These are phyloP conservation scores for Claviceps monticola DNA, from an alignment of 2,329 filamentous ascomycete genomes.

Conservation along the genomic window DNA sequence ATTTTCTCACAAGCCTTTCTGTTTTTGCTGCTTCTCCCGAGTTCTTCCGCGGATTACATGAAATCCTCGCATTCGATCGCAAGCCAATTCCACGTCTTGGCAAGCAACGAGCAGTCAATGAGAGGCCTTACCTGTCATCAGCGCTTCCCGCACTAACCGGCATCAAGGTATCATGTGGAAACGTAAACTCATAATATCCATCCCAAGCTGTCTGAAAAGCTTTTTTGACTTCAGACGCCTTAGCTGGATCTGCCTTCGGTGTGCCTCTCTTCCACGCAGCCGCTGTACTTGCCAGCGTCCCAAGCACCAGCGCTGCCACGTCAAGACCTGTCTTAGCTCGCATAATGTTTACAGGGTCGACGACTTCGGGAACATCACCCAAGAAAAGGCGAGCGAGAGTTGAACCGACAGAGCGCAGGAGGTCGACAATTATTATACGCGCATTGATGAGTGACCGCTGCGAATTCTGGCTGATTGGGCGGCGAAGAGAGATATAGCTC, in stretches of 20 bases:
- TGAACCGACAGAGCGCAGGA: too few species aligned
- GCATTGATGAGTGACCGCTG: too few species aligned
- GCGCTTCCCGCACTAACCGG: constrained; percentile 50
- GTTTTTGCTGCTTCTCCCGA: background rate
- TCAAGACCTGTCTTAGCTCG: background rate
- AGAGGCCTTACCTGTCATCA: constrained; percentile 50
- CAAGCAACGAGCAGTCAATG: too few species aligned
- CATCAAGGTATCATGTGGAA: constrained; percentile 60
- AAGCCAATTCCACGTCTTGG: too few species aligned
- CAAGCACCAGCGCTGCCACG: background rate
- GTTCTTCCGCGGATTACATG: background rate
- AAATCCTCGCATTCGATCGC: too few species aligned
- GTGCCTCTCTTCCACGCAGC: background rate
- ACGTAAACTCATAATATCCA: constrained; percentile 60
- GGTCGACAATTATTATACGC: too few species aligned
- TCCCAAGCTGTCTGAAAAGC: constrained; percentile 59
- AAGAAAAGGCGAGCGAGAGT: too few species aligned
- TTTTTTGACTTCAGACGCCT: constrained; percentile 35
- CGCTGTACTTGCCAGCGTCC: background rate
- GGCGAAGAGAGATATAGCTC: too few species aligned
- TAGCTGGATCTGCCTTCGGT: background rate
- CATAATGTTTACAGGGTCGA: background rate
- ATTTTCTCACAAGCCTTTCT: background rate
- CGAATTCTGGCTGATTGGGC: too few species aligned
- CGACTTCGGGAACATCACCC: too few species aligned